Base-by-base conservation (phyloP, 176 grass and related monocot species). In the Cymbopogon citratus region DNA sequence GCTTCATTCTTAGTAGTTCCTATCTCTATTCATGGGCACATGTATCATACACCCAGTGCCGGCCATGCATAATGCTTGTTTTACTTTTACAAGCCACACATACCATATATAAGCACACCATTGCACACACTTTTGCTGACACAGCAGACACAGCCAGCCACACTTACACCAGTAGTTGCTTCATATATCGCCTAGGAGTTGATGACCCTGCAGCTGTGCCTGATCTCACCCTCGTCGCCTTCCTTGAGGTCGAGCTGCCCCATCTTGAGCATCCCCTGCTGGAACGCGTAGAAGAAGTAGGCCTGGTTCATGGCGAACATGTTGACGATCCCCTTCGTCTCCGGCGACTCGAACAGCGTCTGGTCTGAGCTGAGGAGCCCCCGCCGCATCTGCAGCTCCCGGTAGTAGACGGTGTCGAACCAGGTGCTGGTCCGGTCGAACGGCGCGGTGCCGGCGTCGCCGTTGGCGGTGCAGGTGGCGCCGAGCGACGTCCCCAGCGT, bases 261-360 rank as follows among this genome's bases (percentile, higher is more conserved):
- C 95, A 98, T 98, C 86, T 87, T 98, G 46, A 81, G 27, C 90
- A 98, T 92, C 52, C 92, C 95, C 77, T 88, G 88, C 75, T 85
- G 72, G 84, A 98, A 98, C 25, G 90, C 77, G 63, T 41, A 87
- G 88, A 95, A 98, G 92, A 98, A 98, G 82, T 85, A 89, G 0
- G 57, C 87, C 77, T 79, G 81, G 76, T 95, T 91, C 82, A 80
- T 82, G 44, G 92, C 92, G 73, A 89, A 98, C 28, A 13, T 1
- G 80, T 91, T 87, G 31, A 98, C 95, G 19, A 93, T 24, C 46
- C 7, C 63, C 63, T 57, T 35, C 10, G 95, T 98, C 77, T 91
- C 81, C 36, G 84, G 76, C 68, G 89, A 91, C 75, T 81, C 79
- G 63, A 84, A 91, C 54, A 98, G 86, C 63, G 88, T 86, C 85